Percentiles rank a stretch among this genome's conserved stretches.
phyloP scores from a whole-genome alignment of 1,139 yeast genomes.

The Pichia sp. region DNA sequence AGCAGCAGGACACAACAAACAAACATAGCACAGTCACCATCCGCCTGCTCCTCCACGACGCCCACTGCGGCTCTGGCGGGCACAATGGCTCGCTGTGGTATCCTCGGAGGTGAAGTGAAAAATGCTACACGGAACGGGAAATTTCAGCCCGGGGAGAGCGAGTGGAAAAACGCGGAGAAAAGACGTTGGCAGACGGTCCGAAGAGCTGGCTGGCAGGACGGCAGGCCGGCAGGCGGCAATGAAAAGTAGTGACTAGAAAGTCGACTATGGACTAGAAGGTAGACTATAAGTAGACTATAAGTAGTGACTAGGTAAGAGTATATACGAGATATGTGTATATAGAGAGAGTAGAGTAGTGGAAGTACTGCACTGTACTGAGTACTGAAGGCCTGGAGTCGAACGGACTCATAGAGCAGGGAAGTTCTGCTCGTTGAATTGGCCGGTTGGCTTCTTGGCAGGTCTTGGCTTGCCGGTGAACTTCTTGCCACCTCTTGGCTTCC shows the following conservation, averaged over 20 bases:
- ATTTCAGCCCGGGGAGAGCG: neutral
- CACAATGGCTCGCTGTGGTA: neutral
- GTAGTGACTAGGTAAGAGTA: too few species aligned
- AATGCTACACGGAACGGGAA: neutral
- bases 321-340: too few species aligned
- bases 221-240: too few species aligned
- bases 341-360: too few species aligned
- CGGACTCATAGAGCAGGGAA: neutral
- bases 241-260: too few species aligned
- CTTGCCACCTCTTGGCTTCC: conserved; percentile 12
- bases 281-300: too few species aligned
- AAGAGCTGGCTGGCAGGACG: neutral
- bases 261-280: too few species aligned
- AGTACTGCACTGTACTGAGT: too few species aligned
- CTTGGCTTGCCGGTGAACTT: conserved; percentile 35
- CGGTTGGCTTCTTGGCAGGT: conserved; percentile 44
- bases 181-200: neutral
- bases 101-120: neutral
- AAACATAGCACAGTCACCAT: too few species aligned
- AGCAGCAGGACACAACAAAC: neutral
- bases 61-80: neutral
- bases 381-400: too few species aligned
- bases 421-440: neutral
- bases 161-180: neutral
- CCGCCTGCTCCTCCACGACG: neutral